A percentile compares a stretch with the other conserved stretches of the same genome.
Evolutionary conservation across 2,329 filamentous ascomycete genomes (phyloP).

Genomic region (Cryoendolithus antarcticus): DNA sequence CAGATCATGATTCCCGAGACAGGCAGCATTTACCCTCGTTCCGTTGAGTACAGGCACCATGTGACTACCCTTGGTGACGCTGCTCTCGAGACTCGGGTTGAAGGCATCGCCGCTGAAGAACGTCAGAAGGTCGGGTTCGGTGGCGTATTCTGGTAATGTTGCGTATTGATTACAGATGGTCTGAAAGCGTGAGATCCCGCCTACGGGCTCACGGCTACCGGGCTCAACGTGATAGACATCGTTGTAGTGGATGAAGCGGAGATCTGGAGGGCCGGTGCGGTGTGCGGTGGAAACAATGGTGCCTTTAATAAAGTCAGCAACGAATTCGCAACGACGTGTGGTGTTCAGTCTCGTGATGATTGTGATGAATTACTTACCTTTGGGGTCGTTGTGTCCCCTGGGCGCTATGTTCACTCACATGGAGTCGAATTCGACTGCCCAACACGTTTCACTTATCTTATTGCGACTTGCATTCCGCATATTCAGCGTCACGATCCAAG

Average conservation of each 20-base stretch:
- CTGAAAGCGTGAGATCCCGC: conserved; percentile 71
- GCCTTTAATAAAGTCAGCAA: too few species aligned
- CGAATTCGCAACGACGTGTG: too few species aligned
- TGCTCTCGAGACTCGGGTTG: conserved; percentile 80
- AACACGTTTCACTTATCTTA: too few species aligned
- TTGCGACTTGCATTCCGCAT: too few species aligned
- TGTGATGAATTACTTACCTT: too few species aligned
- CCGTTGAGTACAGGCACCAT: conserved; percentile 79
- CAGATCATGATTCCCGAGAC: conserved; percentile 83
- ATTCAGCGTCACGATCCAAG: too few species aligned
- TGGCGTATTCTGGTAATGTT: conserved; percentile 44
- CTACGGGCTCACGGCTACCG: conserved; percentile 66
- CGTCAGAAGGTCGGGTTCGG: conserved; percentile 56
- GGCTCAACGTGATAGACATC: conserved; percentile 85
- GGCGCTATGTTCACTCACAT: too few species aligned
- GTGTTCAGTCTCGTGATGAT: too few species aligned
- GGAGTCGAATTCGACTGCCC: too few species aligned
- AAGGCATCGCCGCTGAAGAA: conserved; percentile 89
- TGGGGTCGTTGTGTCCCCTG: too few species aligned
- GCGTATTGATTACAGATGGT: conserved; percentile 62
- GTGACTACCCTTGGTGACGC: conserved; percentile 79
- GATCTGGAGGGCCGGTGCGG: conserved; percentile 39
- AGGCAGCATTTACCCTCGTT: conserved; percentile 67
- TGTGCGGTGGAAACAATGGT: background rate
- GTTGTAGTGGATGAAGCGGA: conserved; percentile 83